Evolutionary conservation across 208 protist genomes (phyloP).

Genomic region (Wallacemonas sp.): DNA sequence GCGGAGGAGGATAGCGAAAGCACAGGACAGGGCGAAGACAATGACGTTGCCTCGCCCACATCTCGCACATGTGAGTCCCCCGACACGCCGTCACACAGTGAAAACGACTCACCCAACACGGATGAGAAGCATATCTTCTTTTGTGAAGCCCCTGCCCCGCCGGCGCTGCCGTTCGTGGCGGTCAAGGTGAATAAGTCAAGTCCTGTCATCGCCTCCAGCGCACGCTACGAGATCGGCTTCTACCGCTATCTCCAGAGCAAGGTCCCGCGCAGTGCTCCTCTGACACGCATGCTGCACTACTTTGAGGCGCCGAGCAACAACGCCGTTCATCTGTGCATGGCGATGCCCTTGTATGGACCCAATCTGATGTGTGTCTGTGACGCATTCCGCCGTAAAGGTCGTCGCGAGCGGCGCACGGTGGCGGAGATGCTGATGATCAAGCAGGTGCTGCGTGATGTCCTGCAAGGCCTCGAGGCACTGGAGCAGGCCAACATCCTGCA

Average conservation of each 20-base stretch:
- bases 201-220: conserved; percentile 47
- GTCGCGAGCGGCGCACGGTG: conserved; percentile 37
- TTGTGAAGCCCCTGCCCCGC: background rate
- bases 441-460: conserved; percentile 66
- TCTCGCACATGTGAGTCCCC: too few relatives aligned
- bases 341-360: conserved; percentile 77
- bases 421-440: conserved; percentile 79
- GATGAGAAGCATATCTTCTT: background rate
- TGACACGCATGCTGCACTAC: conserved; percentile 73
- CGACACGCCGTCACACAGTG: too few relatives aligned
- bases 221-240: conserved; percentile 75
- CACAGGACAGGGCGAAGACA: too few relatives aligned
- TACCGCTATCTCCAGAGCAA: conserved; percentile 56
- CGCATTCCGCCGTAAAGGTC: conserved; percentile 40
- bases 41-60: too few relatives aligned
- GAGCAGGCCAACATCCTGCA: conserved; percentile 82
- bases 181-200: conserved; percentile 86
- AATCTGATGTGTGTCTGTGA: conserved; percentile 87
- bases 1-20: background rate
- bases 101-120: too few relatives aligned
- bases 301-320: conserved; percentile 73
- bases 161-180: conserved; percentile 76
- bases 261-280: conserved; percentile 27
- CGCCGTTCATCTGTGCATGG: conserved; percentile 76
- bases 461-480: conserved; percentile 72